phyloP scores from a whole-genome alignment of 163 green algal genomes.

The Scenedesmus sp. region DNA sequence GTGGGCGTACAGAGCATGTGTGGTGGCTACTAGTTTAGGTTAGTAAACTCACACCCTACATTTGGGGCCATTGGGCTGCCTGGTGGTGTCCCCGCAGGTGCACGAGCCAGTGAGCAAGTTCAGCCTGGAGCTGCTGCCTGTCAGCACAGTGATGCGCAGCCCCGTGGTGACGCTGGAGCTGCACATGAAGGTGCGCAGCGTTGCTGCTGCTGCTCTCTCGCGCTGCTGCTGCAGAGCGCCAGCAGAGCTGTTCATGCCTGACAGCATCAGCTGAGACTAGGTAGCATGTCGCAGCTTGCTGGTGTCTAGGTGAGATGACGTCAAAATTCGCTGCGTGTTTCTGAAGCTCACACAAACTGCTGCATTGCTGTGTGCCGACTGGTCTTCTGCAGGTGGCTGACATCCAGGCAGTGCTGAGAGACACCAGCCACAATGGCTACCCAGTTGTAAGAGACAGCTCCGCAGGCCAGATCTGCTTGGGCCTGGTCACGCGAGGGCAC shows the following conservation, averaged over 20 bases:
- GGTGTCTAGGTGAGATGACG: background rate
- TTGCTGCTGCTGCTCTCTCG: background rate
- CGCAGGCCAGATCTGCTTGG: conserved; percentile 70
- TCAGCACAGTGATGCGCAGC: conserved; percentile 77
- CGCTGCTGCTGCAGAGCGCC: background rate
- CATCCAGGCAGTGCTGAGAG: conserved; percentile 76
- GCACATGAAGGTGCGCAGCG: conserved; percentile 61
- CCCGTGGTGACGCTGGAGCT: conserved; percentile 78
- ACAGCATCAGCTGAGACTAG: too few species aligned
- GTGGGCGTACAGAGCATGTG: too few species aligned
- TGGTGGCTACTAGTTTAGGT: too few species aligned
- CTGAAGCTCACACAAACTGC: conserved; percentile 31
- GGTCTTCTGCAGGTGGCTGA: conserved; percentile 29
- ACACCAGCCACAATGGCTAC: conserved; percentile 89
- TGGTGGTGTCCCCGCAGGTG: conserved; percentile 9
- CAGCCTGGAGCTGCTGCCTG: conserved; percentile 83
- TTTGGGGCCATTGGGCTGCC: background rate
- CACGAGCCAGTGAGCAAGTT: conserved; percentile 70
- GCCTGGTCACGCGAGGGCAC: conserved; percentile 84
- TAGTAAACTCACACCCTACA: background rate
- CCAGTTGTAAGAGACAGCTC: conserved; percentile 83
- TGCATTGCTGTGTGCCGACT: conserved; percentile 34
- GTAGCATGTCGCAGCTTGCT: background rate
- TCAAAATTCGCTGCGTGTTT: background rate
- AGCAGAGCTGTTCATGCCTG: background rate